phyloP scores from a whole-genome alignment of 495 filamentous ascomycete genomes.

The Neurospora pannonica region DNA sequence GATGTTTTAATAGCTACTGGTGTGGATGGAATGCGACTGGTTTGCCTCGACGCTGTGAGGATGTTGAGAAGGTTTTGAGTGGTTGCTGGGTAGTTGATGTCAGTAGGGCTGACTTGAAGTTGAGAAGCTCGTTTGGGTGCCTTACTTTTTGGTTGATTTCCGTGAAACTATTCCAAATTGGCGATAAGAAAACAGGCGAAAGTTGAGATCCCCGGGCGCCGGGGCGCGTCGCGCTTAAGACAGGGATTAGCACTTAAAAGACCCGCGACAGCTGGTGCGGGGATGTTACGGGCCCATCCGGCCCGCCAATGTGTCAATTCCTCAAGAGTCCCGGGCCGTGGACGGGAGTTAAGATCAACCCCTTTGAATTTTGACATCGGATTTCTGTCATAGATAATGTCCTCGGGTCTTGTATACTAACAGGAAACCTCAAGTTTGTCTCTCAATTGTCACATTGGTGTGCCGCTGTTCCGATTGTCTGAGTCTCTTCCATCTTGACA shows the following conservation, averaged over 20 bases:
- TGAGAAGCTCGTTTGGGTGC: neutral
- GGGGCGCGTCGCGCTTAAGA: neutral
- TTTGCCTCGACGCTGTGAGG: neutral
- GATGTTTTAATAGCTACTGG: neutral
- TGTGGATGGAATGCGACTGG: neutral
- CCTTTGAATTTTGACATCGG: neutral
- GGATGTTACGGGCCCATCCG: neutral
- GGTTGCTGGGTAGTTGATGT: neutral
- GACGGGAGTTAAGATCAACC: too few species aligned
- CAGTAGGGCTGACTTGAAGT: neutral
- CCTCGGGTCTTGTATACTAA: neutral
- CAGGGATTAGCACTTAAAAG: neutral
- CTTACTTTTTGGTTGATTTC: neutral
- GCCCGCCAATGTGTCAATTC: neutral
- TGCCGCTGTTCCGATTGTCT: neutral
- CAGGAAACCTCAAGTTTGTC: neutral
- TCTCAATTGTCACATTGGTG: neutral
- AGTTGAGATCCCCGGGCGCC: neutral
- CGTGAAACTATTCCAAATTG: neutral
- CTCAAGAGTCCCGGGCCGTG: neutral
- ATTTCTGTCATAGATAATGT: neutral
- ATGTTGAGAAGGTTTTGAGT: too few species aligned
- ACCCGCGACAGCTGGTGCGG: neutral
- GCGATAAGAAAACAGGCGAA: neutral
- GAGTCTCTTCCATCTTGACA: neutral